These are phyloP conservation scores for Lentinula novae-zelandiae DNA, from an alignment of 1,284 basidiomycete genomes.

Conservation along the genomic window DNA sequence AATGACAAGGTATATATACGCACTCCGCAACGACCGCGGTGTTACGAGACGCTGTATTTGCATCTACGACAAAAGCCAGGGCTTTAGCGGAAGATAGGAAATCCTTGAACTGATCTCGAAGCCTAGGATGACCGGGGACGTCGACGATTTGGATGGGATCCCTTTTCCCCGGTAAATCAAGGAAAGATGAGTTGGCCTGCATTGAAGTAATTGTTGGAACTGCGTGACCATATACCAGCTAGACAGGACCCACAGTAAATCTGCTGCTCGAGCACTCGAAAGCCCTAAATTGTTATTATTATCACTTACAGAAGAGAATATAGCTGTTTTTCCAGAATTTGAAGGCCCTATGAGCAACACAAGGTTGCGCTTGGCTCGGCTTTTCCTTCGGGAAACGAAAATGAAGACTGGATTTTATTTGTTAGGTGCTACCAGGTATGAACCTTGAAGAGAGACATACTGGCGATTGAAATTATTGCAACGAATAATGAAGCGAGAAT, in stretches of 20 bases:
- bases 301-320: slow-evolving; percentile 36
- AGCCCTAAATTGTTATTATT: not conserved
- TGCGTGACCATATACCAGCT: slow-evolving; percentile 64
- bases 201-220: slow-evolving; percentile 70
- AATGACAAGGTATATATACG: slow-evolving; percentile 26
- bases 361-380: slow-evolving; percentile 46
- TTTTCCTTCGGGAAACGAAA: slow-evolving; percentile 39
- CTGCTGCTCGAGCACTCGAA: not conserved
- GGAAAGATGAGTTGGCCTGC: slow-evolving; percentile 58
- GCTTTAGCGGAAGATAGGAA: slow-evolving; percentile 56
- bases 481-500: slow-evolving; percentile 14
- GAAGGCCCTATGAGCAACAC: slow-evolving; percentile 66
- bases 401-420: slow-evolving; percentile 23
- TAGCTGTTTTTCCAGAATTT: slow-evolving; percentile 75
- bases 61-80: slow-evolving; percentile 73
- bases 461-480: slow-evolving; percentile 10
- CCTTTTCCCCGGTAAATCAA: slow-evolving; percentile 37
- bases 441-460: slow-evolving; percentile 9
- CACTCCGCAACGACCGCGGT: slow-evolving; percentile 73
- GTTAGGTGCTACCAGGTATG: not conserved
- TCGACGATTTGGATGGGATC: slow-evolving; percentile 57
- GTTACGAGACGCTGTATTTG: slow-evolving; percentile 70
- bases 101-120: slow-evolving; percentile 68
- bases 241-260: slow-evolving; percentile 1
- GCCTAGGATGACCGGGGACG: slow-evolving; percentile 74